These are phyloP conservation scores for Leptosphaerulina australis DNA, from an alignment of 2,329 filamentous ascomycete species.

Conservation along the genomic window DNA sequence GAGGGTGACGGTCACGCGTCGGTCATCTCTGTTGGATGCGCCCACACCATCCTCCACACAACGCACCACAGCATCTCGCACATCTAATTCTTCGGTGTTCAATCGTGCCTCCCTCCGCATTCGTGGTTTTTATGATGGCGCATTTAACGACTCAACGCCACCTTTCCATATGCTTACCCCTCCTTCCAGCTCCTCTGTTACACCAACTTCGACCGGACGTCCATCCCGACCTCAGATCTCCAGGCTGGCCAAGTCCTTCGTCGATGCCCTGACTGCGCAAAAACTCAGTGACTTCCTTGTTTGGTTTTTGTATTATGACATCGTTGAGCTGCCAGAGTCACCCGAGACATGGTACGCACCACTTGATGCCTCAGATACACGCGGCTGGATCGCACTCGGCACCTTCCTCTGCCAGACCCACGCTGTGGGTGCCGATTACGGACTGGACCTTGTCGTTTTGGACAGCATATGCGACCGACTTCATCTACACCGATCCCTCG, in stretches of 20 bases:
- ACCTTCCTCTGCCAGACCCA: no score
- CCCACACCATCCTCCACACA: background rate
- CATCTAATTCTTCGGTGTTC: background rate
- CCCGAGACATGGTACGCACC: no score
- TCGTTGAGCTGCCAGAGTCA: constrained; percentile 27
- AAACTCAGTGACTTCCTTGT: constrained; percentile 30
- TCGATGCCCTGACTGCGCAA: constrained; percentile 18
- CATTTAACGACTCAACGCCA: background rate
- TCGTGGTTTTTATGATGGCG: background rate
- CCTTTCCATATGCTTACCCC: constrained; percentile 5
- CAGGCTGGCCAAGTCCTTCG: constrained; percentile 23
- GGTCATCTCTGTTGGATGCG: background rate
- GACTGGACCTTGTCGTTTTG: no score
- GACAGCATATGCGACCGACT: no score
- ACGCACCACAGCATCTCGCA: background rate
- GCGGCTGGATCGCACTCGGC: no score
- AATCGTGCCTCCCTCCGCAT: background rate
- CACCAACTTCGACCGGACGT: no score
- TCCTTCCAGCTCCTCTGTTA: constrained; percentile 1
- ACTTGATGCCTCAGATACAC: no score
- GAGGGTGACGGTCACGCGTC: background rate
- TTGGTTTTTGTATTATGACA: constrained; percentile 35
- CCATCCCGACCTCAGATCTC: constrained; percentile 2
- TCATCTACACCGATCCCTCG: no score
- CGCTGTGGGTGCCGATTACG: no score